Percentiles rank a stretch among this genome's conserved stretches.
Evolutionary conservation across 164 flowering plant genomes (phyloP).

Genomic region (Liriodendron chinense): DNA sequence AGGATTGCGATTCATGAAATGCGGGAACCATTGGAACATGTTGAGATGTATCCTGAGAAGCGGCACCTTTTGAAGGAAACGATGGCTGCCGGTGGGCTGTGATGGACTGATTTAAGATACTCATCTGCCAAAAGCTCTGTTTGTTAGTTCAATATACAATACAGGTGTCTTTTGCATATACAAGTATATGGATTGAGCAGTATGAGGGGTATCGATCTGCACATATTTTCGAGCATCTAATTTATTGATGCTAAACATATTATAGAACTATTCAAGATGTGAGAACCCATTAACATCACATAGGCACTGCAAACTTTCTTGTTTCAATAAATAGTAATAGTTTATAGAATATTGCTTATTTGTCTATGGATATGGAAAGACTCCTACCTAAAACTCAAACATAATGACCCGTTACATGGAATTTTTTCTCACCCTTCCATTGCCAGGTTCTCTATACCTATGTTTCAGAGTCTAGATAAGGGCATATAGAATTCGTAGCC

Average conservation of each 20-base stretch:
- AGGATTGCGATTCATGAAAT: not conserved
- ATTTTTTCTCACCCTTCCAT: not conserved
- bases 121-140: conserved; percentile 10
- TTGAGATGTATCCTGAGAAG: not conserved
- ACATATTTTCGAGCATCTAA: no score
- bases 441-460: not conserved
- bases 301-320: not conserved
- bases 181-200: no score
- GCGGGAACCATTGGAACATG: conserved; percentile 3
- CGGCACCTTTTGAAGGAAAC: conserved; percentile 8
- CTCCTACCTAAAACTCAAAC: not conserved
- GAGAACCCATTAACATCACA: not conserved
- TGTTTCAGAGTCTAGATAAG: not conserved
- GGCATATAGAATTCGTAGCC: not conserved
- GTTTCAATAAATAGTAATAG: not conserved
- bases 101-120: conserved; percentile 13
- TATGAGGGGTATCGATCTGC: no score
- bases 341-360: no score
- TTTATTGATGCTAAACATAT: no score
- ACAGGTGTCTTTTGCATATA: not conserved
- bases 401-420: not conserved
- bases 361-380: not conserved
- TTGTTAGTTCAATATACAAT: not conserved
- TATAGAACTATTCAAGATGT: not conserved
- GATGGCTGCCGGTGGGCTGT: conserved; percentile 9